These are phyloP conservation scores for Botrytis byssoidea DNA, from an alignment of 2,329 filamentous ascomycete genomes.

Conservation along the genomic window DNA sequence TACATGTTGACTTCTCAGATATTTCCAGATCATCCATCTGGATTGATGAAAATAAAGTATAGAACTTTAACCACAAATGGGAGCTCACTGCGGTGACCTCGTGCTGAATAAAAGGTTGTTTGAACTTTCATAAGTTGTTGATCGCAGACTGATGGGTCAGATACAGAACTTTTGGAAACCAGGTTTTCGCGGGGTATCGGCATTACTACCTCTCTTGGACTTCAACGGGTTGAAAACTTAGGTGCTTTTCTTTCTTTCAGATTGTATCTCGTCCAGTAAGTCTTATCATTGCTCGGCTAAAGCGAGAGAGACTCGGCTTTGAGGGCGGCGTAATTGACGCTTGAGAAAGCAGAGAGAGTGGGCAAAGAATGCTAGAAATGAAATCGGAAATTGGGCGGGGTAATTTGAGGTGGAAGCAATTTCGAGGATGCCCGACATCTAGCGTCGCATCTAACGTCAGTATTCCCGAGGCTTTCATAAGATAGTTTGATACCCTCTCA, in stretches of 20 bases:
- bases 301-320: background rate
- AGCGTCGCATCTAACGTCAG: no score
- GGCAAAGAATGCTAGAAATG: background rate
- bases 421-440: no score
- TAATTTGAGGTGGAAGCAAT: background rate
- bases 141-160: no score
- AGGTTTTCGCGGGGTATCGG: no score
- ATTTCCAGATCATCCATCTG: background rate
- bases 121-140: background rate
- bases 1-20: background rate
- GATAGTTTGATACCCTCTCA: background rate
- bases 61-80: background rate
- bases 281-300: background rate
- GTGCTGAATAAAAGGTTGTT: background rate
- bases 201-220: no score
- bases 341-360: background rate
- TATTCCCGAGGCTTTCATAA: background rate
- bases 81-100: fast-evolving
- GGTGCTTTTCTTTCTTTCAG: background rate
- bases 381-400: no score
- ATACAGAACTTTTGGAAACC: no score
- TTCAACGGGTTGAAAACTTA: no score
- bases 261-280: background rate
- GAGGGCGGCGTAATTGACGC: background rate
- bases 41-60: background rate